phyloP scores from a whole-genome alignment of 164 flowering plant species.

The Magnolia sinica region DNA sequence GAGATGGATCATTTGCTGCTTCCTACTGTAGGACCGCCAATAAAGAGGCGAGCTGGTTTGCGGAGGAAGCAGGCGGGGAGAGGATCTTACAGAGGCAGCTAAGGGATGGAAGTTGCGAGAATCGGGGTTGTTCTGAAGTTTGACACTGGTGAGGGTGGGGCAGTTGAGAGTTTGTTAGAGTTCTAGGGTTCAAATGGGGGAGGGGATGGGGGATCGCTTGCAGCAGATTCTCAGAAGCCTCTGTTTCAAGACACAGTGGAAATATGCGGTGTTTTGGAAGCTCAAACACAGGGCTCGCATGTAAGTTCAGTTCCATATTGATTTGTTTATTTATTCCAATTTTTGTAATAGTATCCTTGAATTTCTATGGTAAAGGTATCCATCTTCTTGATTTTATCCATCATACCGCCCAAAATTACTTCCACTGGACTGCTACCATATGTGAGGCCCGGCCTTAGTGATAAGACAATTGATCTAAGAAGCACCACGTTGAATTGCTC shows the following conservation, averaged over 20 bases:
- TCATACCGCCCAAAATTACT: no score
- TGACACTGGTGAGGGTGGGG: constrained; percentile 4
- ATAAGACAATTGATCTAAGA: not conserved
- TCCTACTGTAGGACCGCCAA: constrained; percentile 60
- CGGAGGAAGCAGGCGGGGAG: constrained; percentile 78
- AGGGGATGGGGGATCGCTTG: constrained; percentile 26
- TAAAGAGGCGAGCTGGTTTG: constrained; percentile 65
- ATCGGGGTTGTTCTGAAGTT: not conserved
- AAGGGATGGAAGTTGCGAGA: constrained; percentile 21
- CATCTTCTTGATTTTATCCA: no score
- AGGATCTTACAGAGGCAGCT: constrained; percentile 77
- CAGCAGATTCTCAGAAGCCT: constrained; percentile 56
- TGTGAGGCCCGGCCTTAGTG: not conserved
- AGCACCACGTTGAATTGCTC: no score
- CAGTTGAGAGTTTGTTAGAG: not conserved
- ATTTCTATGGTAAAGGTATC: no score
- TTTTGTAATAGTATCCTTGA: not conserved
- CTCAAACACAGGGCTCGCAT: constrained; percentile 35
- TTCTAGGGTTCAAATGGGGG: constrained; percentile 32
- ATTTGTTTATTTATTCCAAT: not conserved
- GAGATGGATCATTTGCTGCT: constrained; percentile 41
- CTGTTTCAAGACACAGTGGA: constrained; percentile 65
- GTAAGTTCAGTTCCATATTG: constrained; percentile 40
- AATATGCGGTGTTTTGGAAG: constrained; percentile 92
- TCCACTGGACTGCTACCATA: not conserved